phyloP scores from a whole-genome alignment of 1,139 yeast genomes.

The Fermentozyma sake region DNA sequence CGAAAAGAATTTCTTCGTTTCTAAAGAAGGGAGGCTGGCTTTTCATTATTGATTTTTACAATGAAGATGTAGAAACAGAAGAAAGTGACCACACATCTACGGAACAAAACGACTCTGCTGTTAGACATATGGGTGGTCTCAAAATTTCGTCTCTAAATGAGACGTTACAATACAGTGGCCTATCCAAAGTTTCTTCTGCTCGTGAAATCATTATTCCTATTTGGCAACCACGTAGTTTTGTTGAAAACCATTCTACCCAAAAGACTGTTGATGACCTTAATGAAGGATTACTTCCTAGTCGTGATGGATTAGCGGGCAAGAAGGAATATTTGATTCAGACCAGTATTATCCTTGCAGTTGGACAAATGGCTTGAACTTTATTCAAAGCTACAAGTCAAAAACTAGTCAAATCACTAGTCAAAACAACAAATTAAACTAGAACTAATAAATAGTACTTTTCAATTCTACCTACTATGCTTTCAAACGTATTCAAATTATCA shows the following conservation, averaged over 20 bases:
- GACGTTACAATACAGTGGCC: conserved; percentile 21
- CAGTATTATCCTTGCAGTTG: neutral
- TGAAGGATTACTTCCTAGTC: conserved; percentile 14
- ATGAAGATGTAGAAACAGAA: conserved; percentile 25
- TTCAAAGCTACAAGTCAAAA: too few relatives aligned
- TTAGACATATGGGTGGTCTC: conserved; percentile 35
- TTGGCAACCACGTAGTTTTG: conserved; percentile 23
- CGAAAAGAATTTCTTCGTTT: conserved; percentile 28
- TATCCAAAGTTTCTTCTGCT: conserved; percentile 20
- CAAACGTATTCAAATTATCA: too few relatives aligned
- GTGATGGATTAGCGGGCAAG: neutral
- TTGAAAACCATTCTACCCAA: conserved; percentile 20
- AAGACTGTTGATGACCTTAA: conserved; percentile 12
- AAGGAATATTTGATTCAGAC: neutral
- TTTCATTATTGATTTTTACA: conserved; percentile 34
- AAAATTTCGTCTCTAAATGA: conserved; percentile 19
- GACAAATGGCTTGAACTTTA: too few relatives aligned
- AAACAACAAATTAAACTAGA: too few relatives aligned
- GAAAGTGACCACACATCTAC: too few relatives aligned
- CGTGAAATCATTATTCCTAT: conserved; percentile 16
- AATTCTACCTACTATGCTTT: too few relatives aligned
- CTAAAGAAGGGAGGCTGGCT: conserved; percentile 32
- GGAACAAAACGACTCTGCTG: conserved; percentile 16
- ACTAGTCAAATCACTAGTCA: too few relatives aligned
- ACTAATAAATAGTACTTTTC: too few relatives aligned